Base-by-base conservation (phyloP, 1,284 basidiomycete species). In the Melampsora medusae region DNA sequence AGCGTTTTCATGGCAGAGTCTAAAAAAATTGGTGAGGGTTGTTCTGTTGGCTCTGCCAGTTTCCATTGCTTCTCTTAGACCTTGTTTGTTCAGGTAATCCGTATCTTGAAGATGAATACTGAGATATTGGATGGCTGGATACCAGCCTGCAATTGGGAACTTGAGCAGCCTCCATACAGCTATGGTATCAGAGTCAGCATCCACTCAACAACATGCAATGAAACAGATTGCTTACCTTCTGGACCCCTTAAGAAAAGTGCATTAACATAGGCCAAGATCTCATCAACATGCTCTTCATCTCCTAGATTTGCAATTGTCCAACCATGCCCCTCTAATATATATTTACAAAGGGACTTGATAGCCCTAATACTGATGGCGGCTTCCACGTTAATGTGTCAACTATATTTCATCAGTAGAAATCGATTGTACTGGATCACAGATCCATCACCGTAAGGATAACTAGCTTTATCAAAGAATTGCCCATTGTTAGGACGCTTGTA, bases 381-480 rank as follows among this genome's bases (percentile, higher is more conserved):
- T 69, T 86, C 84, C 0, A 86, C 79, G 77, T 88, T 87, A 77
- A 87, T 86, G 77, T 88, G 87, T 73, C 86, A 86, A 28, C 84
- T 59, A 61, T 83, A 86, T n/a, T 80, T 78, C 3, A 79, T 77
- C 2, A 77, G 78, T 0, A 85, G 79, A 59, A 79, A 83, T 0
- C 84, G 83, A 67, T 74, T 80, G 75, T 85, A 84, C 0, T 85
- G 84, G 3, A 87, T 84, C 53, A 87, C 81, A 80, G 79, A 81
- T 0, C 80, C 56, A 69, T 86, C 86, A 56, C 82, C 80, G 53
- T 82, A 65, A 22, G 10, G 67, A 67, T 69, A 77, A 19, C 65
- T 35, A 17, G 75, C 77, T 42, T 78, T 65, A n/a, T 77, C 10
- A 25, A n/a, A 67, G 60, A 72, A 42, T 19, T 28, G 49, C 25